Percentiles rank a stretch among this genome's conserved stretches.
phyloP scores from a whole-genome alignment of 2,329 filamentous ascomycete species.

The Chaetomiaceae sp. region DNA sequence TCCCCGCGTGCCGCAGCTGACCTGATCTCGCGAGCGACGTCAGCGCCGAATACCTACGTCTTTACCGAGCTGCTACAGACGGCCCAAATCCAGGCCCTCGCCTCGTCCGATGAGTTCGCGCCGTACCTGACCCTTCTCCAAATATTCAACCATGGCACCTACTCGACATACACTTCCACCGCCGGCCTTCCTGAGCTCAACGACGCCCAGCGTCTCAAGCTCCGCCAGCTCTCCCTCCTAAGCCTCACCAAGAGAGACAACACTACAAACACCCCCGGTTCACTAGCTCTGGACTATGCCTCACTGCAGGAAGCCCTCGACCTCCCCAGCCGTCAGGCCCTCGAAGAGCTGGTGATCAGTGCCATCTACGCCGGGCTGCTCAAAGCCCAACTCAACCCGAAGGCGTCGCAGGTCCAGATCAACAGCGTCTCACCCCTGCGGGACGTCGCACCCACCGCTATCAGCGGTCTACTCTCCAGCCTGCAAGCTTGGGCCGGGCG shows the following conservation, averaged over 20 bases:
- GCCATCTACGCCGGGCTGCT: conserved; percentile 85
- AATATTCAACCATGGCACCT: conserved; percentile 91
- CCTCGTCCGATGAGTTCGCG: conserved; percentile 51
- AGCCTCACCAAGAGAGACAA: conserved; percentile 68
- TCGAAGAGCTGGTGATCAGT: conserved; percentile 82
- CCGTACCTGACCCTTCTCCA: conserved; percentile 67
- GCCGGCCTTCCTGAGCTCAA: conserved; percentile 64
- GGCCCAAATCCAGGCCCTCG: conserved; percentile 72
- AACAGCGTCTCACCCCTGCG: conserved; percentile 79
- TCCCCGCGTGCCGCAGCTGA: conserved; percentile 81
- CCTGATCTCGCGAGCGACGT: conserved; percentile 81
- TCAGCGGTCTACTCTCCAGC: conserved; percentile 63
- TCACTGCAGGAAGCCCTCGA: conserved; percentile 63
- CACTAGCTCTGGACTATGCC: conserved; percentile 61
- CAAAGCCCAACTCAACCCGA: conserved; percentile 76
- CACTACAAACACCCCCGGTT: conserved; percentile 8
- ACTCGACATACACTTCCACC: conserved; percentile 59
- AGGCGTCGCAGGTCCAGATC: conserved; percentile 68
- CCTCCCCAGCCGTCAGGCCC: conserved; percentile 61
- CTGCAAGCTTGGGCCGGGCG: conserved; percentile 74
- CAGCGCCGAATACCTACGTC: conserved; percentile 83
- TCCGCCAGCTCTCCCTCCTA: conserved; percentile 85
- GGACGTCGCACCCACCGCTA: conserved; percentile 71
- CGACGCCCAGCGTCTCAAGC: conserved; percentile 71
- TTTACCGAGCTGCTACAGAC: conserved; percentile 89